Evolutionary conservation across 345 rosid species (phyloP).

Genomic region (Eucalyptus polybractea): DNA sequence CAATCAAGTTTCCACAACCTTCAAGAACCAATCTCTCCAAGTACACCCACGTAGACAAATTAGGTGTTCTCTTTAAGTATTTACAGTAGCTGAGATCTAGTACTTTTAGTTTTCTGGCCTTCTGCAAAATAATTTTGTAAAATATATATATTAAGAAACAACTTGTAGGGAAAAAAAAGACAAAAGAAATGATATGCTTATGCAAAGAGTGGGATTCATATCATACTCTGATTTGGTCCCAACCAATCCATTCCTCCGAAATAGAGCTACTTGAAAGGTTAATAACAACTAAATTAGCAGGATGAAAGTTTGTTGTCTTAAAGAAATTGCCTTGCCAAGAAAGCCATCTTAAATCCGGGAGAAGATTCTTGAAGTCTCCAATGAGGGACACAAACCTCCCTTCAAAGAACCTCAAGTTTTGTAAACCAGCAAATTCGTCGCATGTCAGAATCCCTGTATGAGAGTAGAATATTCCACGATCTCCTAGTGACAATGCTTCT

Average conservation of each 20-base stretch:
- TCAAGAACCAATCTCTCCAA: background rate
- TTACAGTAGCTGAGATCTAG: rapidly evolving
- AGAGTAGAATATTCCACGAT: too few relatives aligned
- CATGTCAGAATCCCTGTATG: rapidly evolving
- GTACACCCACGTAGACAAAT: rapidly evolving
- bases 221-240: background rate
- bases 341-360: background rate
- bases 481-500: too few relatives aligned
- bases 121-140: background rate
- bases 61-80: background rate
- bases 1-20: rapidly evolving
- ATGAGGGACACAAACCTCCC: rapidly evolving
- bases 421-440: background rate
- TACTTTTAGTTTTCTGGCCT: background rate
- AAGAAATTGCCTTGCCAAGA: background rate
- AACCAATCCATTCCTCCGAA: background rate
- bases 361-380: background rate
- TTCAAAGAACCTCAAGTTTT: background rate
- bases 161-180: rapidly evolving
- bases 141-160: rapidly evolving
- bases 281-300: rapidly evolving
- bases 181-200: rapidly evolving
- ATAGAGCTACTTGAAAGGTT: background rate
- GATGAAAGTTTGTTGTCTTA: background rate
- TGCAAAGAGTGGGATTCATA: rapidly evolving